Evolutionary conservation across 331 rosid species (phyloP).

Genomic region (Cydonia oblonga): DNA sequence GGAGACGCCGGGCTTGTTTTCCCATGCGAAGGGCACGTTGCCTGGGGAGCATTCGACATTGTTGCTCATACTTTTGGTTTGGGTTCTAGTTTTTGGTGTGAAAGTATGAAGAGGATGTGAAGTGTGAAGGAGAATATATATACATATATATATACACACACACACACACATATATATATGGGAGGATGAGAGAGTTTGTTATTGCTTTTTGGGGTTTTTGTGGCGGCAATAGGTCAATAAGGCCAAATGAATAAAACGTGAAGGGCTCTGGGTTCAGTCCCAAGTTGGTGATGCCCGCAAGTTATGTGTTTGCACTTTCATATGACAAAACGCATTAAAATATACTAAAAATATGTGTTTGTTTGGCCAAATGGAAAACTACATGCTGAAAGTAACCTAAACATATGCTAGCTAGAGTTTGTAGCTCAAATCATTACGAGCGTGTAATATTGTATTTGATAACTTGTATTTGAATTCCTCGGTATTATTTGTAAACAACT

Average conservation of each 20-base stretch:
- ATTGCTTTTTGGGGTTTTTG: not conserved
- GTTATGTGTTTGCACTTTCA: not conserved
- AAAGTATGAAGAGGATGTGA: not conserved
- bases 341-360: not conserved
- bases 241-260: conserved; percentile 29
- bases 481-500: too few species aligned
- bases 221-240: not conserved
- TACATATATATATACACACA: not conserved
- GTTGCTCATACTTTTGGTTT: conserved; percentile 14
- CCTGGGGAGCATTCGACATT: conserved; percentile 10
- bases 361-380: not conserved
- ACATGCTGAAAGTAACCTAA: not conserved
- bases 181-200: not conserved
- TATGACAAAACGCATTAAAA: not conserved
- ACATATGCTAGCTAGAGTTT: not conserved
- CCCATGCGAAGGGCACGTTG: conserved; percentile 63
- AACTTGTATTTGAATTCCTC: too few species aligned
- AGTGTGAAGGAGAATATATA: not conserved
- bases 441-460: too few species aligned
- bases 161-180: too few species aligned
- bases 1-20: conserved; percentile 53
- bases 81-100: not conserved
- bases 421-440: not conserved
- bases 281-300: not conserved
- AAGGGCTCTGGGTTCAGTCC: not conserved